Evolutionary conservation across 108 stramenopile species (phyloP), one percentile per base, ranked within the genome.

Genomic region (Fragilaria radians): DNA sequence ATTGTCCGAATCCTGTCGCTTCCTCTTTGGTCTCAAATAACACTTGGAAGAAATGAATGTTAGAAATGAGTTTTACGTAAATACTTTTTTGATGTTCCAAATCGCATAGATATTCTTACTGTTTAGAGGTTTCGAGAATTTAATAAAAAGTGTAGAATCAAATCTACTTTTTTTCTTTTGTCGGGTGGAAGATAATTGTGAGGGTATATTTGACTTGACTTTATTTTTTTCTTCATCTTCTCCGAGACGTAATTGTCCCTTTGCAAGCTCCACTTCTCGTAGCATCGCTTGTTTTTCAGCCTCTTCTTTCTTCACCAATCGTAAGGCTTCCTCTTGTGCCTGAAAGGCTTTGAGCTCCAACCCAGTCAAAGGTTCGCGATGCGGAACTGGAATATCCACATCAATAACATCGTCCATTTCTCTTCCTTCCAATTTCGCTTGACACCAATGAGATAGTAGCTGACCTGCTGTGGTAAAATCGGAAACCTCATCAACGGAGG

Each of bases 111-210:
- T n/a, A 28, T 28, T 28, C 81, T 79, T 72, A 83, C 83, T 74
- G 69, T 94, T 88, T 21, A 87, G 67, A 25, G 93, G 93, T 68
- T 91, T 94, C 54, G 83, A 85, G 55, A 94, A 94, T 57, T 94
- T 94, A 18, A 94, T 66, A 65, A 94, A 94, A 46, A 94, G 57
- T 29, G 70, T 73, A 22, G 83, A 82, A 79, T 94, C 89, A 70
- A 94, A 94, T 5, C 87, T 68, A 22, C 80, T 78, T 60, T 89
- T 93, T 70, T 89, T 94, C 66, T 73, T 79, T 21, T 80, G 82
- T 32, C 78, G 62, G 22, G 64, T 52, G 3, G 59, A 58, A 33
- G 23, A 53, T 1, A 11, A 48, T 53, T 52, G 49, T 54, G 53
- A n/a, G 3, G 32, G 65, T 33, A 66, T 46, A 56, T 32, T 61